A percentile compares a stretch with the other conserved stretches of the same genome.
These are phyloP conservation scores for Tribonema minus DNA, from an alignment of 108 stramenopile species.

Conservation along the genomic window DNA sequence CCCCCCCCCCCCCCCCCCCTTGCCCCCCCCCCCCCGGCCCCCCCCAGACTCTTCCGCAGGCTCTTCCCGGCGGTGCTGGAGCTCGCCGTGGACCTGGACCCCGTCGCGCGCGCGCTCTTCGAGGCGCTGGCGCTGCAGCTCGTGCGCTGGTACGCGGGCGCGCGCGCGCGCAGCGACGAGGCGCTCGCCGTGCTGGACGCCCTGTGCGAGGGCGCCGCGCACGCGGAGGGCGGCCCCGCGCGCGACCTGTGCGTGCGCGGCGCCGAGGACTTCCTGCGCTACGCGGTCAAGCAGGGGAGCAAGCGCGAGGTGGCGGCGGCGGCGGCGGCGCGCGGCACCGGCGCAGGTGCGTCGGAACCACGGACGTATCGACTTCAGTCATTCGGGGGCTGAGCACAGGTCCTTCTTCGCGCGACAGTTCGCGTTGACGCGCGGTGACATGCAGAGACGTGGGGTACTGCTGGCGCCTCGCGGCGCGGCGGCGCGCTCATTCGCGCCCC, in stretches of 20 bases:
- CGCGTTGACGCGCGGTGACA: too few relatives aligned
- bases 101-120: conserved; percentile 25
- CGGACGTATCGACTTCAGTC: too few relatives aligned
- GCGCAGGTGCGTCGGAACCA: too few relatives aligned
- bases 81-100: conserved; percentile 39
- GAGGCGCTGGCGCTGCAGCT: conserved; percentile 38
- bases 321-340: too few relatives aligned
- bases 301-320: too few relatives aligned
- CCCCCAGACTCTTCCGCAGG: conserved; percentile 26
- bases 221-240: conserved; percentile 24
- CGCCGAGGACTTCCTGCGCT: conserved; percentile 30
- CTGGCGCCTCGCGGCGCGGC: too few relatives aligned
- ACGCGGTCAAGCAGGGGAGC: conserved; percentile 40
- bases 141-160: conserved; percentile 35
- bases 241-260: conserved; percentile 30
- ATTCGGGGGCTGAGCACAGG: too few relatives aligned
- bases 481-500: too few relatives aligned
- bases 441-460: too few relatives aligned
- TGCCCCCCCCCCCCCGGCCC: too few relatives aligned
- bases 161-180: conserved; percentile 19
- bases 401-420: too few relatives aligned
- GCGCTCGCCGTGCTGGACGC: conserved; percentile 26
- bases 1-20: too few relatives aligned
- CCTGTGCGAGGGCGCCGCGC: conserved; percentile 26
- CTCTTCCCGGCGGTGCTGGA: conserved; percentile 29